Evolutionary conservation across 176 grass and related monocot species (phyloP), one percentile per base, ranked within the genome.

Genomic region (Triticum dicoccoides): DNA sequence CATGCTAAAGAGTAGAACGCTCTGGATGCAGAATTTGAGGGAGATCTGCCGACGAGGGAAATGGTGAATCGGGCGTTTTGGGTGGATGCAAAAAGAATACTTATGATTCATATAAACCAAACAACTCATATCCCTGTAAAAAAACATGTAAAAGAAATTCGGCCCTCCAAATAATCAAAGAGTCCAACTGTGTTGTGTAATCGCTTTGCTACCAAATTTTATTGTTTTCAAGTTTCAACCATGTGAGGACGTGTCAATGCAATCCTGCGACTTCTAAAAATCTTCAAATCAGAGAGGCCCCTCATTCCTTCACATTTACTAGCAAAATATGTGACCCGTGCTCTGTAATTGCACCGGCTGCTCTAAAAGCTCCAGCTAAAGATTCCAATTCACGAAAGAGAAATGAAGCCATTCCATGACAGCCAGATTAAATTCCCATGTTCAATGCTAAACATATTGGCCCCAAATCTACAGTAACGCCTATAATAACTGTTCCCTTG

Each of bases 361-460:
- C 73, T 30, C 13, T 13, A 25, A 76, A 51, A 51, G 24, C 44
- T 76, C 42, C 73, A 76, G 42, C 73, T 76, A 76, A 76, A 18
- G 24, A 51, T 76, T 9, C 11, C 11, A 47, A 74, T 25, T 73
- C 11, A 41, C 39, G 5, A 25, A 73, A 25, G 71, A 74, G 71
- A 74, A 74, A 76, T 76, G 73, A 76, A 76, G 44, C 42, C 24
- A 76, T 51, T 51, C 73, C 73, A 51, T 51, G 73, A 76, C 47
- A 10, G 42, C 44, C 73, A 15, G 73, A 51, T 76, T 76, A 76
- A 76, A 76, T 51, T 75, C 23, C 11, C 56, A 59, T 75, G 72
- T 29, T 75, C 42, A 75, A 75, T 75, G 72, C 41, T 75, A 17
- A 51, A 49, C 72, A 49, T 75, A 75, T 75, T 75, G 42, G 72